Percentiles rank a stretch among this genome's conserved stretches.
Conservation (phyloP, 192 early-diverging fungal genomes). For the Podila verticillata region DNA sequence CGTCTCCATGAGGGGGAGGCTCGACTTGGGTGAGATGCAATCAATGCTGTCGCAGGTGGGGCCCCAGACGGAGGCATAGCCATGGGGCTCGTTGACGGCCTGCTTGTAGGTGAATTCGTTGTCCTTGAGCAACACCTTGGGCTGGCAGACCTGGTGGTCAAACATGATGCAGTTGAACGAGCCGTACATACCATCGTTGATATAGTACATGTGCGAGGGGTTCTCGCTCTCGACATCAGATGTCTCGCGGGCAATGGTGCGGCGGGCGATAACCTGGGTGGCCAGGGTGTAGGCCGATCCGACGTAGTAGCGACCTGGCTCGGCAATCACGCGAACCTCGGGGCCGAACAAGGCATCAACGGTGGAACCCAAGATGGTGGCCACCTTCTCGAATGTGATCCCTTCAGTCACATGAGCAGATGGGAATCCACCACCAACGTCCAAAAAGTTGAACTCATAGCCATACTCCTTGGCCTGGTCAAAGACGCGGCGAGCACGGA, state of each 20-base stretch:
- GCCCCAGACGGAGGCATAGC: slow-evolving; percentile 87
- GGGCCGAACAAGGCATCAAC: slow-evolving; percentile 82
- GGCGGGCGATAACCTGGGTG: slow-evolving; percentile 89
- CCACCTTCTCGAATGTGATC: slow-evolving; percentile 85
- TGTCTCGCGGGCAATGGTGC: slow-evolving; percentile 56
- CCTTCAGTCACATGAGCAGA: slow-evolving; percentile 75
- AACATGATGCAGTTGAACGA: slow-evolving; percentile 98
- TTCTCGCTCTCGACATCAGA: slow-evolving; percentile 11
- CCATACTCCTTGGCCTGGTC: slow-evolving; percentile 82
- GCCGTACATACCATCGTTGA: slow-evolving; percentile 98
- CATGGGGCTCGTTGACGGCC: slow-evolving; percentile 52
- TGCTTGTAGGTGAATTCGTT: slow-evolving; percentile 37
- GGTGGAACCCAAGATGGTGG: slow-evolving; percentile 77
- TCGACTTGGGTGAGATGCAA: slow-evolving; percentile 75
- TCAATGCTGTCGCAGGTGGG: slow-evolving; percentile 99
- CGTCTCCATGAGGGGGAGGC: slow-evolving; percentile 83
- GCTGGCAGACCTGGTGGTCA: slow-evolving; percentile 83
- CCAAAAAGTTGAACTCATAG: slow-evolving; percentile 76
- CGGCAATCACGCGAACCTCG: slow-evolving; percentile 90
- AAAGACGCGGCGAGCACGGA: slow-evolving; percentile 84
- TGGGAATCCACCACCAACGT: slow-evolving; percentile 96
- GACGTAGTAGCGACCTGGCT: slow-evolving; percentile 96
- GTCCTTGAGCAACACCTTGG: slow-evolving; percentile 70
- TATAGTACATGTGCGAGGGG: slow-evolving; percentile 81
- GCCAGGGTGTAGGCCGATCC: slow-evolving; percentile 92